Percentiles rank a stretch among this genome's conserved stretches.
Conservation (phyloP, 2,329 filamentous ascomycete genomes). For the Fusarium sp. region DNA sequence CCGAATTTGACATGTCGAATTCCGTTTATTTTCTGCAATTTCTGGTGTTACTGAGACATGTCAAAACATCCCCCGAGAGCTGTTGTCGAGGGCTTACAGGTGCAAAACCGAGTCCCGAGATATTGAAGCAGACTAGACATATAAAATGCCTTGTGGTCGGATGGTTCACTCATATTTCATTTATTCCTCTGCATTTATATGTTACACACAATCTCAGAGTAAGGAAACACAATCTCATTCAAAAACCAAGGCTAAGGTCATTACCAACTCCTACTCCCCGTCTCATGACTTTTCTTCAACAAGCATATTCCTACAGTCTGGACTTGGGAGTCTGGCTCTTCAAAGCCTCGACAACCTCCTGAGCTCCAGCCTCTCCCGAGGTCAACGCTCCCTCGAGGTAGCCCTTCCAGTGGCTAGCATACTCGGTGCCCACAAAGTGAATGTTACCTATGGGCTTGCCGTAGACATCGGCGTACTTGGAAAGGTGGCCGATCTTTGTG, state of each 20-base stretch:
- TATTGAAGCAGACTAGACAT: background rate
- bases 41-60: too few species aligned
- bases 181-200: background rate
- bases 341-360: slow-evolving; percentile 52
- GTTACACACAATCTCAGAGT: background rate
- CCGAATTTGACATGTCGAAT: background rate
- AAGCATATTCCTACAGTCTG: slow-evolving; percentile 10
- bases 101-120: background rate
- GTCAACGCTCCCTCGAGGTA: slow-evolving; percentile 64
- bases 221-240: background rate
- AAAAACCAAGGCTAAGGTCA: slow-evolving; percentile 7
- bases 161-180: background rate
- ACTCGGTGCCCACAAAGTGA: slow-evolving; percentile 64
- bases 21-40: too few species aligned
- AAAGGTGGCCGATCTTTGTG: slow-evolving; percentile 47
- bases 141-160: background rate
- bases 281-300: background rate
- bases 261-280: too few species aligned
- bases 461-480: slow-evolving; percentile 44
- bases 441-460: slow-evolving; percentile 53
- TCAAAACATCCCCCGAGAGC: too few species aligned
- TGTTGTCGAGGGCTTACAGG: too few species aligned
- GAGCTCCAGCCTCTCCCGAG: slow-evolving; percentile 56
- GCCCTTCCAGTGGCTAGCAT: slow-evolving; percentile 60
- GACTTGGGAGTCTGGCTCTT: slow-evolving; percentile 4